Conservation (phyloP, 2,329 filamentous ascomycete species). For the Tolypocladium cylindrosporum region DNA sequence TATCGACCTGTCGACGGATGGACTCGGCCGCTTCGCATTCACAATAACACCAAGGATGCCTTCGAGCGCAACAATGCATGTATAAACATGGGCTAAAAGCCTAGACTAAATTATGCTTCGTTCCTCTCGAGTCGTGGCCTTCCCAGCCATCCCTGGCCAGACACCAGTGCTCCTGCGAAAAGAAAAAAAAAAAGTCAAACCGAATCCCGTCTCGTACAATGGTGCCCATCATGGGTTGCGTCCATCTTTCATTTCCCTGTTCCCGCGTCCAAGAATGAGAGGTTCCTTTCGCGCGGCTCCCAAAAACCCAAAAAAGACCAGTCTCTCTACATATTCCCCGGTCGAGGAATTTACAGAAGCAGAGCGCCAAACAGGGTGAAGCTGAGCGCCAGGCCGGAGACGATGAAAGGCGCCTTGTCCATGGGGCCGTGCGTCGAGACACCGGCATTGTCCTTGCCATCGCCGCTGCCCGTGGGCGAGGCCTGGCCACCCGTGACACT, state of each 20-base stretch:
- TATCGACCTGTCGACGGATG: too few species aligned
- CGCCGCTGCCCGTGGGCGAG: constrained; percentile 14
- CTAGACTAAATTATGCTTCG: constrained; percentile 18
- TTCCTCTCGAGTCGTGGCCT: constrained; percentile 8
- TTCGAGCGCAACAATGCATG: constrained; percentile 4
- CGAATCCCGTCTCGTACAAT: background rate
- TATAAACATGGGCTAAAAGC: constrained; percentile 12
- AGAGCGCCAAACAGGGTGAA: constrained; percentile 29
- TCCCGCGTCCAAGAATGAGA: background rate
- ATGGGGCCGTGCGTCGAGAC: constrained; percentile 16
- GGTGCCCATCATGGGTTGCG: background rate
- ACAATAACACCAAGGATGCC: too few species aligned
- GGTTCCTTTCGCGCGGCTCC: background rate
- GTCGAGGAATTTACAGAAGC: constrained; percentile 21
- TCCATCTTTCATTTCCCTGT: background rate
- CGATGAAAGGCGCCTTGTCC: constrained; percentile 20
- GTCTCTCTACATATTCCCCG: background rate
- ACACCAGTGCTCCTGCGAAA: background rate
- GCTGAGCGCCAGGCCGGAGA: constrained; percentile 23
- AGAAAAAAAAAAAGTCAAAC: background rate
- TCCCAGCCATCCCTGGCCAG: background rate
- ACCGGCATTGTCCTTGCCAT: constrained; percentile 18
- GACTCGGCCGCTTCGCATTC: background rate
- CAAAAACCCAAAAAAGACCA: background rate
- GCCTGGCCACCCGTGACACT: constrained; percentile 23